These are phyloP conservation scores for Ehretia macrophylla DNA, from an alignment of 257 asterid genomes.

Conservation along the genomic window DNA sequence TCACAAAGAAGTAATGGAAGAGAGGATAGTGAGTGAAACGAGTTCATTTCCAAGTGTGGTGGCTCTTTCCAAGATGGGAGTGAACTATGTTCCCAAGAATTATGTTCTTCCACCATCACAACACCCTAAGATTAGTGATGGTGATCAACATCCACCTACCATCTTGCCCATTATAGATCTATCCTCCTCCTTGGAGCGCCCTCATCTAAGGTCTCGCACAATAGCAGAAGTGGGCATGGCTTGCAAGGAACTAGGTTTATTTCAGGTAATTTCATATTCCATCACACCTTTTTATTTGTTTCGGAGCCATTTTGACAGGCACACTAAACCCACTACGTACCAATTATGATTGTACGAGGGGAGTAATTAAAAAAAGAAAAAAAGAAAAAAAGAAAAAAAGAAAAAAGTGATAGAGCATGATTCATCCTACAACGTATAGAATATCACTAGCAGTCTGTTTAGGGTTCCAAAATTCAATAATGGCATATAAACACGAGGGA, in stretches of 20 bases:
- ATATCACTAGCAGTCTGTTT: too few relatives aligned
- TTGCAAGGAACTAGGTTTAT: constrained; percentile 43
- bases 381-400: not conserved
- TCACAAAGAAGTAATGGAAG: too few relatives aligned
- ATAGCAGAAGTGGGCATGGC: constrained; percentile 30
- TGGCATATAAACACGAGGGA: too few relatives aligned
- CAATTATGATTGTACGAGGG: not conserved
- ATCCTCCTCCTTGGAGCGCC: constrained; percentile 30
- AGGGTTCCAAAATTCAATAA: too few relatives aligned
- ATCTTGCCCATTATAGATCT: constrained; percentile 44
- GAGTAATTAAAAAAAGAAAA: not conserved
- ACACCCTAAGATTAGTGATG: constrained; percentile 28
- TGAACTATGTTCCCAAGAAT: constrained; percentile 31
- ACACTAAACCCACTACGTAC: too few relatives aligned
- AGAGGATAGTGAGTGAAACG: not conserved
- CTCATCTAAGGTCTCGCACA: constrained; percentile 23
- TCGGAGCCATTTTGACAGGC: too few relatives aligned
- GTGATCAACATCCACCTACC: constrained; percentile 11
- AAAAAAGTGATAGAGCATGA: too few relatives aligned
- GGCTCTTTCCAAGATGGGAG: constrained; percentile 32
- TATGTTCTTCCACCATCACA: constrained; percentile 42
- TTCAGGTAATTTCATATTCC: too few relatives aligned
- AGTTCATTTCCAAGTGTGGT: constrained; percentile 35
- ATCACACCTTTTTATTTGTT: too few relatives aligned
- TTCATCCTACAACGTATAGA: too few relatives aligned